phyloP scores from a whole-genome alignment of 2,329 filamentous ascomycete genomes.

The Lecanicillium sp. region DNA sequence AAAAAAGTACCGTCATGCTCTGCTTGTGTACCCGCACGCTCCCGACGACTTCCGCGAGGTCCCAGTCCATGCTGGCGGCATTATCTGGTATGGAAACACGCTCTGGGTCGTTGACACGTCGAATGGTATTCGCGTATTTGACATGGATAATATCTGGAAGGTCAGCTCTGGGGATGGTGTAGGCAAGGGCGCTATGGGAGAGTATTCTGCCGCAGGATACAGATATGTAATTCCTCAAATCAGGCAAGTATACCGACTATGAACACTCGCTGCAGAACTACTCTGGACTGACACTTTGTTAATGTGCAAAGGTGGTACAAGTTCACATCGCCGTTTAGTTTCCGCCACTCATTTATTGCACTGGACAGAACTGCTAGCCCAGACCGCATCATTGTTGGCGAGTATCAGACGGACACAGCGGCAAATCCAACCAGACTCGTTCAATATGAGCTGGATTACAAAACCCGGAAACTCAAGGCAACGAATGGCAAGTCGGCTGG shows the following conservation, averaged over 20 bases:
- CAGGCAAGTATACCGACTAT: slow-evolving; percentile 19
- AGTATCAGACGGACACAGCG: slow-evolving; percentile 19
- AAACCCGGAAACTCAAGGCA: slow-evolving; percentile 16
- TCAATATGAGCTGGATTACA: slow-evolving; percentile 21
- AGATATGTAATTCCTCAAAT: slow-evolving; percentile 26
- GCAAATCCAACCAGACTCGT: slow-evolving; percentile 19
- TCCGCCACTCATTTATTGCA: slow-evolving; percentile 25
- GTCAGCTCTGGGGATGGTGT: slow-evolving; percentile 22
- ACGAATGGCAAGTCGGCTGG: slow-evolving; percentile 10
- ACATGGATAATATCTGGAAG: slow-evolving; percentile 26
- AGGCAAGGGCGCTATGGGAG: slow-evolving; percentile 18
- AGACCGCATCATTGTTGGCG: slow-evolving; percentile 23
- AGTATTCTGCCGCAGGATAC: slow-evolving; percentile 22
- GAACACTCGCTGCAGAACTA: too few species aligned
- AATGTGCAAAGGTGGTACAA: slow-evolving; percentile 14
- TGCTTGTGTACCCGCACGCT: slow-evolving; percentile 24
- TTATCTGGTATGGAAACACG: slow-evolving; percentile 26
- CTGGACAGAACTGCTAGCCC: slow-evolving; percentile 24
- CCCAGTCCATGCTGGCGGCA: slow-evolving; percentile 24
- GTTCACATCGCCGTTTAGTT: slow-evolving; percentile 16
- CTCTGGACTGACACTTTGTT: background rate
- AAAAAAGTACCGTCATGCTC: slow-evolving; percentile 22
- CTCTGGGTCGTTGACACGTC: slow-evolving; percentile 26
- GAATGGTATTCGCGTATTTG: slow-evolving; percentile 26
- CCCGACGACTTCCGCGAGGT: slow-evolving; percentile 23